These are phyloP conservation scores for Pseudogymnoascus sp. DNA, from an alignment of 2,329 filamentous ascomycete genomes.

Conservation along the genomic window DNA sequence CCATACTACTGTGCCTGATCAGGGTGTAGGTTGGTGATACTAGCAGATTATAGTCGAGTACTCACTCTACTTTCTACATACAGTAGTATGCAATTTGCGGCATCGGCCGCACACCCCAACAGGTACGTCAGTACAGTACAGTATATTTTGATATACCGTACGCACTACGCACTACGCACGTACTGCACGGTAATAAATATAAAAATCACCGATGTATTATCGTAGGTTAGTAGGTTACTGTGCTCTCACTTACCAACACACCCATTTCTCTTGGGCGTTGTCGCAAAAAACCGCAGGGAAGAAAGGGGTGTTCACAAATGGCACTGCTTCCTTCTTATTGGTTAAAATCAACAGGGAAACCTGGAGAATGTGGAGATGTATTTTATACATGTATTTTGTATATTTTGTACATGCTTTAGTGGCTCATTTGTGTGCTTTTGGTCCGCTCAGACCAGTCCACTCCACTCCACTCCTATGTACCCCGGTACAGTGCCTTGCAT, in stretches of 20 bases:
- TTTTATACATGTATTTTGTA: neutral
- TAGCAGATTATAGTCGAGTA: neutral
- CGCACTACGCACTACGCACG: neutral
- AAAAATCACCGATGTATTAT: neutral
- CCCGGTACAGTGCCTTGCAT: conserved; percentile 2
- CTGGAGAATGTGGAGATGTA: conserved; percentile 5
- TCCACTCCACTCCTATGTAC: neutral
- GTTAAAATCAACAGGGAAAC: neutral
- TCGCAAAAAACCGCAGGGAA: neutral
- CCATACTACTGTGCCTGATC: neutral
- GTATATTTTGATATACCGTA: no score
- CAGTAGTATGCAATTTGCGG: neutral
- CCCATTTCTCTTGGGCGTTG: neutral
- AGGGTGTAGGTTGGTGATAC: neutral
- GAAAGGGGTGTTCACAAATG: conserved; percentile 4
- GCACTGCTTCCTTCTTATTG: neutral
- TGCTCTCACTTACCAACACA: neutral
- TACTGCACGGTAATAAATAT: neutral
- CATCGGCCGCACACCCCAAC: neutral
- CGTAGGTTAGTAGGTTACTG: neutral
- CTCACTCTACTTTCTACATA: neutral
- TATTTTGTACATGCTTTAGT: neutral
- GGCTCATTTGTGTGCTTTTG: neutral
- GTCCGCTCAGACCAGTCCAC: neutral
- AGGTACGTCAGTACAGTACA: neutral